These are phyloP conservation scores for Trichoderma gracile DNA, from an alignment of 2,329 filamentous ascomycete species.

Conservation along the genomic window DNA sequence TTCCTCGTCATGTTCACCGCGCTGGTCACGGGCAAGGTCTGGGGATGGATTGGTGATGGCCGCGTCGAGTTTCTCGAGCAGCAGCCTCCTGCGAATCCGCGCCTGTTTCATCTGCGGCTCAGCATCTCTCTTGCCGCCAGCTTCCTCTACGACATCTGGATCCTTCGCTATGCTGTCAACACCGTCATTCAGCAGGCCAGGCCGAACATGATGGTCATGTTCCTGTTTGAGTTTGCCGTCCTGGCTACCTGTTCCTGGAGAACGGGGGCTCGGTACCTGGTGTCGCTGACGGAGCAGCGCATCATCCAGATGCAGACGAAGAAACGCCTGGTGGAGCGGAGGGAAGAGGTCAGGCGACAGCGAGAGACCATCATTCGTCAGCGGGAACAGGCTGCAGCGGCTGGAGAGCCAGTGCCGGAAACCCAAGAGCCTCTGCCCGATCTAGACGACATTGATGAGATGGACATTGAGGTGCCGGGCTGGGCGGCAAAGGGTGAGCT, in stretches of 20 bases:
- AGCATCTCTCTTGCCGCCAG: conserved; percentile 77
- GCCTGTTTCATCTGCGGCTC: conserved; percentile 82
- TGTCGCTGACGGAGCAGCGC: conserved; percentile 75
- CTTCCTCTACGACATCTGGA: conserved; percentile 73
- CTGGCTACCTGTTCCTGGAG: conserved; percentile 77
- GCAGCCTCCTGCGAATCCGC: conserved; percentile 85
- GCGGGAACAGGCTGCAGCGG: conserved; percentile 50
- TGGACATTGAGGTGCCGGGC: conserved; percentile 91
- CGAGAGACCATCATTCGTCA: conserved; percentile 54
- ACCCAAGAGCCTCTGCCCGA: conserved; percentile 55
- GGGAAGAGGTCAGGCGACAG: conserved; percentile 65
- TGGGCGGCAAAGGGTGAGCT: conserved; percentile 97
- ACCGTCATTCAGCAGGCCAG: conserved; percentile 83
- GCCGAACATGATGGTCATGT: conserved; percentile 99
- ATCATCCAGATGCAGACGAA: conserved; percentile 74
- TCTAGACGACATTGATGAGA: conserved; percentile 81
- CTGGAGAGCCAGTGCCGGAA: conserved; percentile 58
- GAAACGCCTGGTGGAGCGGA: conserved; percentile 66
- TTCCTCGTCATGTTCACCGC: conserved; percentile 96
- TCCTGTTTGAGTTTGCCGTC: conserved; percentile 95
- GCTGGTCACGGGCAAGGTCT: conserved; percentile 90
- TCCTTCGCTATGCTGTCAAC: conserved; percentile 78
- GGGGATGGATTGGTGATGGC: conserved; percentile 97
- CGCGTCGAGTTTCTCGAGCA: conserved; percentile 93
- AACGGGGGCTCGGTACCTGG: conserved; percentile 73